phyloP scores from a whole-genome alignment of 2,329 filamentous ascomycete genomes.

The Berkeleyomyces rouxiae region DNA sequence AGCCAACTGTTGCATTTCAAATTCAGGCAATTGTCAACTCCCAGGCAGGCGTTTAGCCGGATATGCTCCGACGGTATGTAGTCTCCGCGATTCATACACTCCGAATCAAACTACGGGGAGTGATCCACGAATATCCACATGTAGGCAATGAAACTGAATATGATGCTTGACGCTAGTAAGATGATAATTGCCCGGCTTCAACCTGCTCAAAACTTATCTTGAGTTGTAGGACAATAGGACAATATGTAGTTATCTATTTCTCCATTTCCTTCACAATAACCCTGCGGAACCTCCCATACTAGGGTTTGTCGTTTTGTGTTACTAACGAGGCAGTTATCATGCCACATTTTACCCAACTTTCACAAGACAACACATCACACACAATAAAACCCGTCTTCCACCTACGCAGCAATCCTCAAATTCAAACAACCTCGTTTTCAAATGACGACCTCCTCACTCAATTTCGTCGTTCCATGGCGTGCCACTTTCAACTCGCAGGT shows the following conservation, averaged over 20 bases:
- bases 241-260: too few species aligned
- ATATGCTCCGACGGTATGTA: not conserved
- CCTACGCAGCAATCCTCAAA: too few species aligned
- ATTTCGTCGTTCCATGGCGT: conserved; percentile 35
- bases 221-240: not conserved
- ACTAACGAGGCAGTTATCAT: not conserved
- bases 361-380: not conserved
- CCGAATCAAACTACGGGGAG: not conserved
- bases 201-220: not conserved
- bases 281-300: not conserved
- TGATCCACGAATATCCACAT: too few species aligned
- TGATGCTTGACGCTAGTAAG: too few species aligned
- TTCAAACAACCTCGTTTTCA: not conserved
- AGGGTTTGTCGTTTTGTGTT: not conserved
- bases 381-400: too few species aligned
- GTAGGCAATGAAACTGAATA: too few species aligned
- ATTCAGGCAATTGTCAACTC: not conserved
- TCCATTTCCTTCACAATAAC: not conserved
- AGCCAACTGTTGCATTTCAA: not conserved
- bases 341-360: not conserved
- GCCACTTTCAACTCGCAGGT: conserved; percentile 35
- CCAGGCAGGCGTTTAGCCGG: not conserved
- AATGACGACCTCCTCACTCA: not conserved
- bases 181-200: not conserved
- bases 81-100: not conserved